Percentiles rank a stretch among this genome's conserved stretches.
Evolutionary conservation across 108 stramenopile genomes (phyloP).

Genomic region (Fragilariopsis cylindrus): DNA sequence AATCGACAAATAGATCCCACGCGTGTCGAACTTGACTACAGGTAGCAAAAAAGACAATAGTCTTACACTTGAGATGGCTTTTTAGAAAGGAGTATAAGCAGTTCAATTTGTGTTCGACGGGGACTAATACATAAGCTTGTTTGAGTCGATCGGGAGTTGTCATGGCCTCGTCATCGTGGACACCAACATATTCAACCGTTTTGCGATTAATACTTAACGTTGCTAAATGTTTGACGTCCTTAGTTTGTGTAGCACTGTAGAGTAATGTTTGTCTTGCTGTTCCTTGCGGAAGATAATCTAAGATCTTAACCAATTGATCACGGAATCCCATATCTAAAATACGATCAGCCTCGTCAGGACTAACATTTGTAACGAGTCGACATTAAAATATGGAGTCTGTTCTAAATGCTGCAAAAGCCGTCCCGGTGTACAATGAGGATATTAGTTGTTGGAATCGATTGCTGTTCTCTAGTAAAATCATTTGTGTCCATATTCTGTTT

Average conservation of each 20-base stretch:
- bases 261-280: conserved; percentile 92
- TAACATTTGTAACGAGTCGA: conserved; percentile 80
- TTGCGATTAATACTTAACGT: conserved; percentile 87
- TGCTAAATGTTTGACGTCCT: conserved; percentile 95
- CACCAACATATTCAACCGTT: conserved; percentile 88
- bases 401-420: conserved; percentile 97
- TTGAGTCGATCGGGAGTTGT: conserved; percentile 84
- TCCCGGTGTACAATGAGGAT: conserved; percentile 97
- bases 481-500: conserved; percentile 57
- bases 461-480: conserved; percentile 92
- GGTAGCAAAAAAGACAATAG: conserved; percentile 96
- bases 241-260: conserved; percentile 98
- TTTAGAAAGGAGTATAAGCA: conserved; percentile 96
- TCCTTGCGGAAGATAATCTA: conserved; percentile 87
- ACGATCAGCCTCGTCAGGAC: conserved; percentile 99
- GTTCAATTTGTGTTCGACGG: conserved; percentile 92
- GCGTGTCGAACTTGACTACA: conserved; percentile 97
- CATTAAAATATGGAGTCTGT: conserved; percentile 95
- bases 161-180: conserved; percentile 88
- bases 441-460: conserved; percentile 79
- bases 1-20: conserved; percentile 90
- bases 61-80: conserved; percentile 92
- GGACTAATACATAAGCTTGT: conserved; percentile 90
- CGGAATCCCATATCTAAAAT: conserved; percentile 98
- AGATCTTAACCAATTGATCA: conserved; percentile 89